A percentile compares a stretch with the other conserved stretches of the same genome.
phyloP scores from a whole-genome alignment of 805 yeast species.

The Pichia occidentalis region DNA sequence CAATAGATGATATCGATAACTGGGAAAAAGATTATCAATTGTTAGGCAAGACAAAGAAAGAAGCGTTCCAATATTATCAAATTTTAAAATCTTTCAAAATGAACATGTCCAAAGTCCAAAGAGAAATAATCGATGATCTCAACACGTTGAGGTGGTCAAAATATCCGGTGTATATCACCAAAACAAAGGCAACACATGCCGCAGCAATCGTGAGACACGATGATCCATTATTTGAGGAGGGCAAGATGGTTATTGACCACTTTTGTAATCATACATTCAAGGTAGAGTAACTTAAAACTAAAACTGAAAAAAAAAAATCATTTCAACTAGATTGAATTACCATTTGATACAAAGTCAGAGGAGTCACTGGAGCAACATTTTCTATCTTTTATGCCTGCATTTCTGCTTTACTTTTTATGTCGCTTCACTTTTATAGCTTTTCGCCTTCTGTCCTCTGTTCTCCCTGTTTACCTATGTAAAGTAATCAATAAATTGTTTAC shows the following conservation, averaged over 20 bases:
- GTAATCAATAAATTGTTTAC: slow-evolving; percentile 4
- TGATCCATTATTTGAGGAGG: slow-evolving; percentile 56
- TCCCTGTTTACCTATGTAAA: background rate
- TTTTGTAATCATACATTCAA: slow-evolving; percentile 44
- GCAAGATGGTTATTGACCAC: slow-evolving; percentile 59
- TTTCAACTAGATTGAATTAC: background rate
- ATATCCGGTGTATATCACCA: slow-evolving; percentile 60
- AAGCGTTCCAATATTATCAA: slow-evolving; percentile 14
- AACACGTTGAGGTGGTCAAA: slow-evolving; percentile 63
- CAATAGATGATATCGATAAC: slow-evolving; percentile 17
- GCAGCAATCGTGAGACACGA: slow-evolving; percentile 68
- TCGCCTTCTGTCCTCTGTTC: background rate
- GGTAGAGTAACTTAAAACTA: too few relatives aligned
- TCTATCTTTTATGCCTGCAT: background rate
- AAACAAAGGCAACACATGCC: slow-evolving; percentile 68
- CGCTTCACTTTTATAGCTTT: background rate
- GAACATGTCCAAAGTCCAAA: slow-evolving; percentile 38
- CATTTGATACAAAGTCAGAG: too few relatives aligned
- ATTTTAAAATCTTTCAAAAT: slow-evolving; percentile 28
- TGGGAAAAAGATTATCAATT: slow-evolving; percentile 13
- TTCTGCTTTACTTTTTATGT: background rate
- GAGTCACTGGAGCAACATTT: too few relatives aligned
- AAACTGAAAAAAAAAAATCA: background rate
- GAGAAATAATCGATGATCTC: slow-evolving; percentile 46
- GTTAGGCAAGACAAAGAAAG: slow-evolving; percentile 10